Evolutionary conservation across 208 protist species (phyloP).

Genomic region (Crithidia expoeki): DNA sequence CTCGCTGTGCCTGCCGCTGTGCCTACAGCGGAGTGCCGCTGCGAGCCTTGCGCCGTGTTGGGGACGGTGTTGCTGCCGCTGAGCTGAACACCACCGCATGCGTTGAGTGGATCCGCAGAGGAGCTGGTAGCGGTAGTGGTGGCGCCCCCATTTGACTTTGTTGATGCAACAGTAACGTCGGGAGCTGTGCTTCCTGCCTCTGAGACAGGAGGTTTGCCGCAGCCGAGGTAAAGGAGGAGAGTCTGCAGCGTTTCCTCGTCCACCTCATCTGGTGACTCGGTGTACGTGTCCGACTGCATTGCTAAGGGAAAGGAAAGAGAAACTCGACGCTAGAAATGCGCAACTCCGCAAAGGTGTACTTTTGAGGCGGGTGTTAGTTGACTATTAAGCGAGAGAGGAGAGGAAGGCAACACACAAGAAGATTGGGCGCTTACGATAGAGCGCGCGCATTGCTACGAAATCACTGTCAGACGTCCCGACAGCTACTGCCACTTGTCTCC

Average conservation of each 20-base stretch:
- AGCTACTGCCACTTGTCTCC: too few relatives aligned
- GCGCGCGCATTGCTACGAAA: too few relatives aligned
- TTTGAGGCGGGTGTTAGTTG: too few relatives aligned
- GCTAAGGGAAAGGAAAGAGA: neutral
- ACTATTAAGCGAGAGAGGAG: too few relatives aligned
- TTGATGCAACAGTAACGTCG: neutral
- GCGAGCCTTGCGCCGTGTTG: too few relatives aligned
- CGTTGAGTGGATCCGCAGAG: neutral
- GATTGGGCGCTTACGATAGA: too few relatives aligned
- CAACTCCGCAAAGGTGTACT: too few relatives aligned
- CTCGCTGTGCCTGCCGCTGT: too few relatives aligned
- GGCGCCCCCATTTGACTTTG: neutral
- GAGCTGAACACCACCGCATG: neutral
- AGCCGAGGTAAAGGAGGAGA: slow-evolving; percentile 15
- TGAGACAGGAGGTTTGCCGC: neutral
- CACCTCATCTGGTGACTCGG: slow-evolving; percentile 5
- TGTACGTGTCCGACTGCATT: neutral
- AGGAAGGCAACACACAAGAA: too few relatives aligned
- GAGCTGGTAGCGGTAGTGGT: neutral
- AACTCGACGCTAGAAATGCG: too few relatives aligned
- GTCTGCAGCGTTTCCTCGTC: slow-evolving; percentile 26
- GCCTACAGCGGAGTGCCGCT: too few relatives aligned
- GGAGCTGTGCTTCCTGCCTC: neutral
- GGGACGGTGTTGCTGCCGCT: neutral
- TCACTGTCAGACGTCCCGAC: too few relatives aligned